Evolutionary conservation across 768 basidiomycete genomes (phyloP).

Genomic region (Naganishia antarctica): DNA sequence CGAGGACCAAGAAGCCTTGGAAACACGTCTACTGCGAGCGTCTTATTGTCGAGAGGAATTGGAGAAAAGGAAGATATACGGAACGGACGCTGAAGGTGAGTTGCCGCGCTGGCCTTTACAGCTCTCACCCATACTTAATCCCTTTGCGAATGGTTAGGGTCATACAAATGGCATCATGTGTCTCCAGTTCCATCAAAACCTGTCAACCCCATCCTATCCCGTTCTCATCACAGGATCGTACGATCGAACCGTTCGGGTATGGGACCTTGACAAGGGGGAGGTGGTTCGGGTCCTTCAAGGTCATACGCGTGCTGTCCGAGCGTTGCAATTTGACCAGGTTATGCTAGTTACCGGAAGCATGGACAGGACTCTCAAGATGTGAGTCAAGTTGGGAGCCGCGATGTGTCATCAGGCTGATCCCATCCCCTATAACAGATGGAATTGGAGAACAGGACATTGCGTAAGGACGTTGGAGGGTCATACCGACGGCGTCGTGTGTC

Average conservation of each 20-base stretch:
- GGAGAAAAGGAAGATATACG: constrained; percentile 85
- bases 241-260: constrained; percentile 86
- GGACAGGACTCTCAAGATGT: constrained; percentile 86
- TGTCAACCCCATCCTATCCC: constrained; percentile 69
- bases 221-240: constrained; percentile 97
- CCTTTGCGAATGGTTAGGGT: constrained; percentile 52
- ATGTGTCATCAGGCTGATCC: neutral
- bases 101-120: neutral
- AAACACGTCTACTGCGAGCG: constrained; percentile 97
- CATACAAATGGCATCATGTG: constrained; percentile 97
- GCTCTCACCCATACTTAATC: neutral
- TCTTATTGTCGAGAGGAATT: constrained; percentile 92
- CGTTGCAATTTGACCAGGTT: constrained; percentile 89
- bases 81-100: constrained; percentile 66
- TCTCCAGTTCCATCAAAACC: constrained; percentile 82
- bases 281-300: constrained; percentile 78
- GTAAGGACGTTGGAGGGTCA: constrained; percentile 85
- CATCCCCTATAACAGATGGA: constrained; percentile 38
- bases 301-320: constrained; percentile 84
- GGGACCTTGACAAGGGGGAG: constrained; percentile 90
- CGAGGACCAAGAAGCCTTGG: constrained; percentile 75
- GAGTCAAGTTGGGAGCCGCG: neutral
- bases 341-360: constrained; percentile 94
- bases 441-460: constrained; percentile 85
- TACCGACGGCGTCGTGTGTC: constrained; percentile 80